Base-by-base conservation (phyloP, 2,329 filamentous ascomycete genomes). In the Curvularia eragrostidis region DNA sequence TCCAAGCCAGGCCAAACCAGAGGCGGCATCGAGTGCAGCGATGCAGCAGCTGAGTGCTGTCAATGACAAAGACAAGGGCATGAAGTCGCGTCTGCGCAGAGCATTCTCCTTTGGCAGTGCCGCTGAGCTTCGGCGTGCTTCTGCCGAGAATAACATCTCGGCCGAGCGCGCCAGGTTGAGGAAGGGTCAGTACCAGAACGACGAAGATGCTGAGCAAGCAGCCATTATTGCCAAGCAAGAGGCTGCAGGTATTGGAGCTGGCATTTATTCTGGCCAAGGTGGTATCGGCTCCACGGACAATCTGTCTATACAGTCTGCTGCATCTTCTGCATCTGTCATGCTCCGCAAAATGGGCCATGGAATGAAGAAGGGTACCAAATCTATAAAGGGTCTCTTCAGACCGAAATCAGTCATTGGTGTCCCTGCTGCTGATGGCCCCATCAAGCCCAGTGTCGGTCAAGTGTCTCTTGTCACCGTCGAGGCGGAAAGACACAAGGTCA, bases 271-370 rank as follows among this genome's bases (percentile, higher is more conserved):
- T 23, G 91, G 92, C 13, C 87, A 91, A 72, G 90, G 90, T 56
- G 89, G 90, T 63, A 97, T 98, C 74, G 90, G 92, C 13, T 99
- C 95, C 4, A 98, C 92, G 0, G 95, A 99, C 77, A 98, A 98
- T 67, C 79, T 99, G 43, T 96, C 92, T 13, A 92, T 96, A 63
- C 94, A 91, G 1, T 96, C 92, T 3, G 96, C 91, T 9, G 91
- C 91, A 19, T 96, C 92, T 6, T 96, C 91, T 19, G 91, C 91
- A 32, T 96, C 92, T 28, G 88, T 96, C 68, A 96, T 96, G 91
- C 90, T 99, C 65, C 88, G 95, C 52, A 99, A 99, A 81, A 99
- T 99, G 95, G 95, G 95, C 54, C 92, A 93, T 64, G 93, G 94
- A n/a, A 90, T 98, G 87, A 98, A 97, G 84, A 96, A 95, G 79